A percentile compares a stretch with the other conserved stretches of the same genome.
Conservation (phyloP, 208 protist species). For the Leishmania braziliensis region DNA sequence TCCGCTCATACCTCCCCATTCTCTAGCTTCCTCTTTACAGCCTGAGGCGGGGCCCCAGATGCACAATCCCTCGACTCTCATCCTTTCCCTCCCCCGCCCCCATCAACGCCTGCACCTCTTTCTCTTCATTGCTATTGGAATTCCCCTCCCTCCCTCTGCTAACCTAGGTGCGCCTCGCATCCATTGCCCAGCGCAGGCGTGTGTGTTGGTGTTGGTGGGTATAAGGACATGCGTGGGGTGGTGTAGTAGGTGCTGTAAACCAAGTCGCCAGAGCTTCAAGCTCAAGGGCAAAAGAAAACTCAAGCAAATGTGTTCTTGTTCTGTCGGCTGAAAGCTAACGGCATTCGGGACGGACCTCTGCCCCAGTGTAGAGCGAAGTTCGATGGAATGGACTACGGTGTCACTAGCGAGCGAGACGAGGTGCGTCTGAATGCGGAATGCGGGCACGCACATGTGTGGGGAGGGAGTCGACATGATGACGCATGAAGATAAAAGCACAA, state of each 20-base stretch:
- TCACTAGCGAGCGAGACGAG: neutral
- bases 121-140: neutral
- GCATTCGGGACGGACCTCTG: neutral
- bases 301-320: neutral
- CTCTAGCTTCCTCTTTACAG: neutral
- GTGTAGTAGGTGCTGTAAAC: neutral
- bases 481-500: conserved; percentile 12
- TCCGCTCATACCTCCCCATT: neutral
- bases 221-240: neutral
- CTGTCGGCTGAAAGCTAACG: neutral
- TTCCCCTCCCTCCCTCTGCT: neutral
- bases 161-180: neutral
- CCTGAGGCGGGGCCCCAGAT: neutral
- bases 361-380: neutral
- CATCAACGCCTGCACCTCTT: neutral
- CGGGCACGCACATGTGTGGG: neutral
- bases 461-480: conserved; percentile 11
- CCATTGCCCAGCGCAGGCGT: neutral
- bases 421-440: neutral
- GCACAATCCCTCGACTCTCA: neutral
- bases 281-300: neutral
- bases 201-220: neutral
- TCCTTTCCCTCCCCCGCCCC: neutral
- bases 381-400: neutral
- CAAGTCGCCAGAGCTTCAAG: neutral